Percentiles rank a stretch among this genome's conserved stretches.
Conservation (phyloP, 108 stramenopile genomes). For the Parmales sp. region DNA sequence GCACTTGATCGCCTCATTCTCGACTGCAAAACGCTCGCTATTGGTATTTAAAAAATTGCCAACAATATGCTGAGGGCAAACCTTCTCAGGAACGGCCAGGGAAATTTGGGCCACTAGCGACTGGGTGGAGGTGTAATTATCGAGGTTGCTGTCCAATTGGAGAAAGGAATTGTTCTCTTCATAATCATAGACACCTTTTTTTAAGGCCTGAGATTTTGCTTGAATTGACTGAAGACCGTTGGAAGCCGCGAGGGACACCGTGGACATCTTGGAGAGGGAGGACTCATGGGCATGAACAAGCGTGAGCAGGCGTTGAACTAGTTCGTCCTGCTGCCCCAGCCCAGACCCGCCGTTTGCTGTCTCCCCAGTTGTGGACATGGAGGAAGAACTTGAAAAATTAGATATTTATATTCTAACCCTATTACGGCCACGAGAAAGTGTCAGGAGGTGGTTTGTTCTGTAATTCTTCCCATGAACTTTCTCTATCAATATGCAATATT, state of each 20-base stretch:
- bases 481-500: no score
- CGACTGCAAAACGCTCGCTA: background rate
- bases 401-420: no score
- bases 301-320: background rate
- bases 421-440: no score
- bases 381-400: no score
- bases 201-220: background rate
- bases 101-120: background rate
- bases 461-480: no score
- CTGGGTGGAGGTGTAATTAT: no score
- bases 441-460: no score
- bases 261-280: background rate
- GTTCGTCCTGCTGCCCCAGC: no score
- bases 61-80: background rate
- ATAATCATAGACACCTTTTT: background rate
- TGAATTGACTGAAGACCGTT: background rate
- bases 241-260: background rate
- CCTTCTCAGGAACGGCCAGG: background rate
- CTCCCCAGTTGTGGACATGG: no score
- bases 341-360: no score
- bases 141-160: background rate
- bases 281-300: background rate
- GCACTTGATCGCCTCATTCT: slow-evolving; percentile 20
- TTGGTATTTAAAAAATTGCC: background rate
- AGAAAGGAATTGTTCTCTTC: background rate